A percentile compares a stretch with the other conserved stretches of the same genome.
Conservation (phyloP, 2,329 filamentous ascomycete species). For the Xylariaceae sp. region DNA sequence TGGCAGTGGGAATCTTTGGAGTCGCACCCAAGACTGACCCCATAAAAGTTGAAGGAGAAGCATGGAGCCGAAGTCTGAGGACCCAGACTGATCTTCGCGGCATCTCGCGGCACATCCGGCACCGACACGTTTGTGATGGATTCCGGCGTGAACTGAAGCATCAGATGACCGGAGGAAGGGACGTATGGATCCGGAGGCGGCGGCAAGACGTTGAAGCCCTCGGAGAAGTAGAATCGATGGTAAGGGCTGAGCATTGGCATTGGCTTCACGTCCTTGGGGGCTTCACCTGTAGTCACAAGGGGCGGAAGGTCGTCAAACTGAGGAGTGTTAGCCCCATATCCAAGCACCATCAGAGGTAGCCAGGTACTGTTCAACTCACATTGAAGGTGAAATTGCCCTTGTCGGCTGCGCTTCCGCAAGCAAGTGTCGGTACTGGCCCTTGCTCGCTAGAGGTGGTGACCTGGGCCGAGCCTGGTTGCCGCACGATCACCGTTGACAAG, state of each 20-base stretch:
- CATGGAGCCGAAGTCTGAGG: constrained; percentile 15
- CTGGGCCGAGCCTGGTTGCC: constrained; percentile 8
- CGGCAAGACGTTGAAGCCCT: constrained; percentile 17
- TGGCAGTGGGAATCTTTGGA: constrained; percentile 17
- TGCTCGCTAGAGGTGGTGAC: too few relatives aligned
- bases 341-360: too few relatives aligned
- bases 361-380: too few relatives aligned
- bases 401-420: constrained; percentile 18
- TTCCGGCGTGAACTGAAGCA: constrained; percentile 23
- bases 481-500: constrained; percentile 16
- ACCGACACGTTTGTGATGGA: constrained; percentile 15
- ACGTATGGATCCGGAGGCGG: constrained; percentile 12
- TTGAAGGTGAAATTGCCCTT: constrained; percentile 21
- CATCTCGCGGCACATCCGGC: constrained; percentile 6
- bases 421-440: too few relatives aligned
- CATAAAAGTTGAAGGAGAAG: constrained; percentile 22
- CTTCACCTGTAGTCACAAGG: constrained; percentile 7
- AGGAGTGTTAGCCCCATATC: constrained; percentile 4
- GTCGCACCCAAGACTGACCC: constrained; percentile 20
- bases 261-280: constrained; percentile 11
- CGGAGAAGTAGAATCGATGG: constrained; percentile 23
- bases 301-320: constrained; percentile 21
- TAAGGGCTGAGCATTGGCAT: constrained; percentile 21
- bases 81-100: constrained; percentile 19
- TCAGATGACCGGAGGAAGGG: constrained; percentile 22